Conservation (phyloP, 495 filamentous ascomycete species). For the Penicillium lagena region DNA sequence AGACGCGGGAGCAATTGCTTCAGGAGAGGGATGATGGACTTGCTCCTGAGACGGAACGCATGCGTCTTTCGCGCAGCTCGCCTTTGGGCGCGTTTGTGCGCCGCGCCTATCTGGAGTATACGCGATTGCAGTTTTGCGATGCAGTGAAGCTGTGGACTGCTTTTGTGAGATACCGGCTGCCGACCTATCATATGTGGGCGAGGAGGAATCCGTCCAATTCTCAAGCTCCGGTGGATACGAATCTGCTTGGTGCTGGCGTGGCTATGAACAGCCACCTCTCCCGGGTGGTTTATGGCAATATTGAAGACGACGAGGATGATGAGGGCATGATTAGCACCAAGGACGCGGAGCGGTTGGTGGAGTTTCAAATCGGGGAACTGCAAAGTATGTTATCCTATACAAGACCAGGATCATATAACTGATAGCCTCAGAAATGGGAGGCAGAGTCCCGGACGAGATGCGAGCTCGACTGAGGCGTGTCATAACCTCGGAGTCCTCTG, state of each 20-base stretch:
- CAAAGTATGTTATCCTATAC: constrained; percentile 54
- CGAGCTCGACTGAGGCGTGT: constrained; percentile 57
- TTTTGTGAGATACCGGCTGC: constrained; percentile 72
- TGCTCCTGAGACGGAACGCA: constrained; percentile 32
- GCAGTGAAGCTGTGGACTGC: constrained; percentile 68
- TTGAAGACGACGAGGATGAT: constrained; percentile 41
- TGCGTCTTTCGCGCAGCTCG: constrained; percentile 58
- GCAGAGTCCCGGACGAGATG: constrained; percentile 64
- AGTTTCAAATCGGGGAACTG: constrained; percentile 81
- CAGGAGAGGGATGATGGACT: constrained; percentile 45
- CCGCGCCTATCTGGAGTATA: constrained; percentile 71
- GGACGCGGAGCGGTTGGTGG: constrained; percentile 76
- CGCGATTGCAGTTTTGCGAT: constrained; percentile 71
- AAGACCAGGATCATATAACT: constrained; percentile 16
- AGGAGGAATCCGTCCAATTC: constrained; percentile 57
- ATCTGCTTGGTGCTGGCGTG: constrained; percentile 39
- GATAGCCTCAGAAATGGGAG: constrained; percentile 48
- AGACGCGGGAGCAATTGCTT: constrained; percentile 49
- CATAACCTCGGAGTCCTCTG: constrained; percentile 55
- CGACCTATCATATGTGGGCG: constrained; percentile 65
- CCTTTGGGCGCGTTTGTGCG: constrained; percentile 83
- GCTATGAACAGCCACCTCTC: constrained; percentile 40
- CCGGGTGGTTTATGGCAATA: constrained; percentile 56
- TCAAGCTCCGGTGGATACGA: constrained; percentile 62
- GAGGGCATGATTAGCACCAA: constrained; percentile 58